phyloP scores from a whole-genome alignment of 176 grass and related monocot genomes.

The Cymbopogon citratus region DNA sequence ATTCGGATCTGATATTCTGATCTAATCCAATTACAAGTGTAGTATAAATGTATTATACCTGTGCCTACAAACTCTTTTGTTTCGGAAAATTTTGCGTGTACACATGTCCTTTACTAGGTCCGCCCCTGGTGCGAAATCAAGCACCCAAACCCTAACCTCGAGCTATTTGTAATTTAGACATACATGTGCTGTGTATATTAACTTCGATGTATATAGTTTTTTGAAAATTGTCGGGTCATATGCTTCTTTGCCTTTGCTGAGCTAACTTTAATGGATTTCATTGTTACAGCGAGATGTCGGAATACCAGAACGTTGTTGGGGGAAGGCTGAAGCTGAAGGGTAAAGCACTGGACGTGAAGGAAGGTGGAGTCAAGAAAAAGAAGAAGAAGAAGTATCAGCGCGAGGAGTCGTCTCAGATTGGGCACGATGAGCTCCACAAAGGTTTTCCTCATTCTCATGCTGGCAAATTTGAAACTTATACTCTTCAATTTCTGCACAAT shows the following conservation, averaged over 20 bases:
- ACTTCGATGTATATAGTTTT: background rate
- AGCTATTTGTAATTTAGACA: background rate
- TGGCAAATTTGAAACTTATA: background rate
- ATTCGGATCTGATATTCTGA: too few species aligned
- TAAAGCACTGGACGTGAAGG: constrained; percentile 83
- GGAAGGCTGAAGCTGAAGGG: constrained; percentile 88
- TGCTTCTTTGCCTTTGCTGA: background rate
- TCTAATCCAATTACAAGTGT: too few species aligned
- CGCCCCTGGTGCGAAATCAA: background rate
- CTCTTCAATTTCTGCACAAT: background rate
- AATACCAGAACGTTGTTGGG: constrained; percentile 76
- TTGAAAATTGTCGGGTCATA: background rate
- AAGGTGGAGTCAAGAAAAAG: constrained; percentile 75
- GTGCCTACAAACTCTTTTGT: too few species aligned
- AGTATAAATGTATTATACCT: too few species aligned
- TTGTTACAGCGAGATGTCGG: constrained; percentile 61
- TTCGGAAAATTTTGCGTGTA: too few species aligned
- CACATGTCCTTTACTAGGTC: too few species aligned
- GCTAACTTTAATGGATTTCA: background rate
- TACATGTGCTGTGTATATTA: background rate
- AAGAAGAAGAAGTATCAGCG: constrained; percentile 63
- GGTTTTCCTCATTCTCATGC: constrained; percentile 16
- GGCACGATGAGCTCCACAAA: constrained; percentile 41
- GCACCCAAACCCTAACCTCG: background rate
- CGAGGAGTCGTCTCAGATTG: constrained; percentile 42